These are phyloP conservation scores for Favolaschia claudopus DNA, from an alignment of 768 basidiomycete genomes.

Conservation along the genomic window DNA sequence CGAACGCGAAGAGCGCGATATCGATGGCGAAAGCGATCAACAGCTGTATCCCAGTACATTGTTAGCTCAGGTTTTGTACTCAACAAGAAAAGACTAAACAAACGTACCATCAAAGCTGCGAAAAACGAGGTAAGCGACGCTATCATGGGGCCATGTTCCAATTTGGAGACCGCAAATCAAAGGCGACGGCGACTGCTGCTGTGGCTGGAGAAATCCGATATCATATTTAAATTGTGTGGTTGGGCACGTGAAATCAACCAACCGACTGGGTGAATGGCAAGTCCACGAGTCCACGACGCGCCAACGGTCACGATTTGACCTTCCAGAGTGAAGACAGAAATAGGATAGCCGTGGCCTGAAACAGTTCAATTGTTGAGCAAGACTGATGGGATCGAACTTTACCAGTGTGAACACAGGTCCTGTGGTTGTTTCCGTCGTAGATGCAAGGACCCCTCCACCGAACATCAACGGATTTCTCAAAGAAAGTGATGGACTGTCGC, in stretches of 20 bases:
- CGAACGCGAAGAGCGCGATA: constrained; percentile 16
- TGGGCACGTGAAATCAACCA: not conserved
- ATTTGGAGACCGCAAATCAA: constrained; percentile 10
- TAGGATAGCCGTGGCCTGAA: not conserved
- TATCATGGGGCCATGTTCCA: not conserved
- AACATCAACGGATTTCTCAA: not conserved
- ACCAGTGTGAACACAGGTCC: not conserved
- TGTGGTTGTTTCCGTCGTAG: not conserved
- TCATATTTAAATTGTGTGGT: not conserved
- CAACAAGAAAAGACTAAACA: no score
- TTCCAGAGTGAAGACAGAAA: not conserved
- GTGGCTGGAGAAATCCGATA: not conserved
- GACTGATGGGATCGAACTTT: not conserved
- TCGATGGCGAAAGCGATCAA: constrained; percentile 18
- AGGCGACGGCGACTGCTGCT: constrained; percentile 7
- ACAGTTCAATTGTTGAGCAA: not conserved
- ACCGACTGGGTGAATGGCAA: constrained; percentile 27
- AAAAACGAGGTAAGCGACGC: not conserved
- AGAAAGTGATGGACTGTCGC: no score
- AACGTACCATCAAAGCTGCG: constrained; percentile 12
- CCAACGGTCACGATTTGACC: not conserved
- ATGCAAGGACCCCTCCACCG: not conserved
- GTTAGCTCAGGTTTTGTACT: not conserved
- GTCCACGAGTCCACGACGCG: constrained; percentile 18
- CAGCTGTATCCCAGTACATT: not conserved